phyloP scores from a whole-genome alignment of 768 basidiomycete genomes.

The Ramaria sp. region DNA sequence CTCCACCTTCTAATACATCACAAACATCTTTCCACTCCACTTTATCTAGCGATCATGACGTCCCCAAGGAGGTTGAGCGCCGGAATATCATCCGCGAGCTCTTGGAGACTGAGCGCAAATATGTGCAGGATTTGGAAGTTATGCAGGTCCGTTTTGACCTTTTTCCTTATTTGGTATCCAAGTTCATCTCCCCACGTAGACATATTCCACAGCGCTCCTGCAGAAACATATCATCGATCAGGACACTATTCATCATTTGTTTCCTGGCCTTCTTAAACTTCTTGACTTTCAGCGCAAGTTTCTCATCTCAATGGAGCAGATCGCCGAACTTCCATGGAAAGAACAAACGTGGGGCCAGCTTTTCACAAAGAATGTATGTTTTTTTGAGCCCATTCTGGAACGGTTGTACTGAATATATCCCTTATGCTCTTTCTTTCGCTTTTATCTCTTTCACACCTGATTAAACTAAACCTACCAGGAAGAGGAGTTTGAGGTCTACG shows the following conservation, averaged over 20 bases:
- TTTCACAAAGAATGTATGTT: conserved; percentile 74
- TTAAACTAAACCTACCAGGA: conserved; percentile 68
- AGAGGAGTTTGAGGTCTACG: conserved; percentile 91
- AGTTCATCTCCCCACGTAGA: conserved; percentile 34
- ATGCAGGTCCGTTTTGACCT: conserved; percentile 68
- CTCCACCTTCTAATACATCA: conserved; percentile 35
- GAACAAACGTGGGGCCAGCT: conserved; percentile 82
- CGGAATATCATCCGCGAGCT: conserved; percentile 81
- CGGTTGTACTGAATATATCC: conserved; percentile 15
- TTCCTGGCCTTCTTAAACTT: conserved; percentile 88
- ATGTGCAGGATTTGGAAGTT: conserved; percentile 91
- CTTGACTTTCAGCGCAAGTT: conserved; percentile 95
- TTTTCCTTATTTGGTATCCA: not conserved
- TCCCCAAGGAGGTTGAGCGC: conserved; percentile 49
- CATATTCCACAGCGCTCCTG: conserved; percentile 78
- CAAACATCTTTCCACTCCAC: conserved; percentile 43
- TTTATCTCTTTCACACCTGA: not conserved
- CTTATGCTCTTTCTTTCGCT: conserved; percentile 10
- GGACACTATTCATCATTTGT: conserved; percentile 92
- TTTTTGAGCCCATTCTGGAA: conserved; percentile 19
- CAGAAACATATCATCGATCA: conserved; percentile 81
- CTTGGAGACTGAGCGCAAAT: conserved; percentile 91
- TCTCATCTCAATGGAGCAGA: conserved; percentile 81
- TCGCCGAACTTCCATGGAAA: conserved; percentile 69
- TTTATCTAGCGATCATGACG: conserved; percentile 39